These are phyloP conservation scores for Yamadazyma paraphyllophila DNA, from an alignment of 805 yeast species.

Conservation along the genomic window DNA sequence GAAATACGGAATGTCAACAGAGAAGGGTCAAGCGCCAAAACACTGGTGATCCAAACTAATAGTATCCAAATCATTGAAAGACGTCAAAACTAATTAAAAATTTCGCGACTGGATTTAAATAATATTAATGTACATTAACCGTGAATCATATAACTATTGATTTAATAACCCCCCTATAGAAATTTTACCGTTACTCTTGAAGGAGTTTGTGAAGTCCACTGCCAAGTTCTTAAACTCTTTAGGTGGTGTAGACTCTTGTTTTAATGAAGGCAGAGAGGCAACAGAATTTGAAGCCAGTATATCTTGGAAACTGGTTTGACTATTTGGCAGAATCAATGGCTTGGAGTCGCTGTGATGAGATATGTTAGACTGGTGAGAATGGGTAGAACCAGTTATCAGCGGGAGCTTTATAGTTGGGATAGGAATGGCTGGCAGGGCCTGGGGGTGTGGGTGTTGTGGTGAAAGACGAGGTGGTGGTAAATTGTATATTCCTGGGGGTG, in stretches of 20 bases:
- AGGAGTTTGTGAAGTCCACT: constrained; percentile 13
- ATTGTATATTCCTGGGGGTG: constrained; percentile 21
- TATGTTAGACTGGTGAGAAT: constrained; percentile 1
- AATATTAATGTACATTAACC: background rate
- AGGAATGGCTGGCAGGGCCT: background rate
- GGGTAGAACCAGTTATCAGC: background rate
- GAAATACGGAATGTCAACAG: constrained; percentile 3
- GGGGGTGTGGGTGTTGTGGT: background rate
- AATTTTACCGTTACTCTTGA: constrained; percentile 10
- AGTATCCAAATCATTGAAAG: background rate
- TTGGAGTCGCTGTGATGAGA: background rate
- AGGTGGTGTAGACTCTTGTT: constrained; percentile 9
- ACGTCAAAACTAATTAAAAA: background rate
- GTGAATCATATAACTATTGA: constrained; percentile 3
- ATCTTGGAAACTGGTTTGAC: background rate
- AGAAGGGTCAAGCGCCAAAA: constrained; percentile 6
- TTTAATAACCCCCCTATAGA: constrained; percentile 43
- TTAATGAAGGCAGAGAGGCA: constrained; percentile 2
- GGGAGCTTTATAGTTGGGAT: constrained; percentile 5
- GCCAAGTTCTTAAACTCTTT: constrained; percentile 8
- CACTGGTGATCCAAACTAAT: background rate
- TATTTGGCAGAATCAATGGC: background rate
- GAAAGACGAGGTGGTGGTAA: constrained; percentile 7
- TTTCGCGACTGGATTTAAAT: background rate
- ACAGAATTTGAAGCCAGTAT: background rate